Conservation (phyloP, 306 rosid species). For the Cucumis cinereus region DNA sequence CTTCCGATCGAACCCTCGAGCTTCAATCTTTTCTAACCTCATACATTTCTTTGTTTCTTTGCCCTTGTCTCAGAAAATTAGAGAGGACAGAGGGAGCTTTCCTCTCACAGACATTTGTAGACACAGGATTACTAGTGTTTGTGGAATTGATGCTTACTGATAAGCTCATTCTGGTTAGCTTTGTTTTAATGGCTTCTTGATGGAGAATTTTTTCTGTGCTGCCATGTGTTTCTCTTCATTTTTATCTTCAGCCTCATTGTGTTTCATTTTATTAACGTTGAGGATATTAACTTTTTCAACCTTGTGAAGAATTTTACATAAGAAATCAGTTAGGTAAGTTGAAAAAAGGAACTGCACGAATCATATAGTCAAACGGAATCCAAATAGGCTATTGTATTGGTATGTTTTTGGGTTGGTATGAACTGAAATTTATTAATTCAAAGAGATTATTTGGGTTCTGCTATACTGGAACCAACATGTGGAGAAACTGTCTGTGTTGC, state of each 20-base stretch:
- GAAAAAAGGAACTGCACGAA: background rate
- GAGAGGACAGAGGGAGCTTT: background rate
- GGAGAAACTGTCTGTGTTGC: background rate
- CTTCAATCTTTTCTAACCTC: slow-evolving; percentile 52
- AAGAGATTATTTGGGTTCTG: background rate
- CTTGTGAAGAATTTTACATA: background rate
- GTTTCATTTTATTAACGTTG: background rate
- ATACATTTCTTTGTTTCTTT: slow-evolving; percentile 32
- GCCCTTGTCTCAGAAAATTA: too few relatives aligned
- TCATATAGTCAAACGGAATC: background rate
- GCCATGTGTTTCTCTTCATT: background rate
- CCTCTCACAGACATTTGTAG: background rate
- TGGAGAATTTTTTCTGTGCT: background rate
- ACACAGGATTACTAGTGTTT: too few relatives aligned
- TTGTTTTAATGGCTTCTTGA: background rate
- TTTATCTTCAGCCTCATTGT: background rate
- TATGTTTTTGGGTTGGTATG: background rate
- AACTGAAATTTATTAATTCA: background rate
- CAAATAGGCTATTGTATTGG: background rate
- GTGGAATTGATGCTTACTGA: background rate
- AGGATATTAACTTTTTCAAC: background rate
- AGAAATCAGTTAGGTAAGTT: background rate
- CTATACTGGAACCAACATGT: background rate
- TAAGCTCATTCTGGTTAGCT: background rate
- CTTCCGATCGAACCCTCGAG: slow-evolving; percentile 51